Evolutionary conservation across 305 asterid species (phyloP).

Genomic region (Plantago coronopus): DNA sequence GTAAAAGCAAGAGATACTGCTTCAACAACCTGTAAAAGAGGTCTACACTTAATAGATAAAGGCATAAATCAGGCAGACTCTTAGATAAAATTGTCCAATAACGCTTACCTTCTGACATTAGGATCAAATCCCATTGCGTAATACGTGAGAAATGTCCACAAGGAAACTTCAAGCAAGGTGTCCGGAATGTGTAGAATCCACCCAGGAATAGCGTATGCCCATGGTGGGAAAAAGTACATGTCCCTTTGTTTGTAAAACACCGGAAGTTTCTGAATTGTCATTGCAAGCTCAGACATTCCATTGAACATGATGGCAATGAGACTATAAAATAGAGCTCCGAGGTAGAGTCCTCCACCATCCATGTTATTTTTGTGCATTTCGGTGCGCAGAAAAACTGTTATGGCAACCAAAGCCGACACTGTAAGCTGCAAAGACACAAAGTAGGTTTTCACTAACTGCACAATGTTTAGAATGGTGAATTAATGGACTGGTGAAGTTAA

Average conservation of each 20-base stretch:
- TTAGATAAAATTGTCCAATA: neutral
- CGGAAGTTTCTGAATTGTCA: conserved; percentile 69
- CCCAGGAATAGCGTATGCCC: conserved; percentile 90
- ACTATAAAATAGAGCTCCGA: conserved; percentile 80
- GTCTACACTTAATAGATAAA: neutral
- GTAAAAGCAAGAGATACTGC: conserved; percentile 45
- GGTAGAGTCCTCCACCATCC: conserved; percentile 72
- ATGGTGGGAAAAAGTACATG: conserved; percentile 76
- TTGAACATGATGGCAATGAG: conserved; percentile 84
- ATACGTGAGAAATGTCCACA: conserved; percentile 77
- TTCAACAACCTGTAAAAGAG: conserved; percentile 42
- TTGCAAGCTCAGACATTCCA: conserved; percentile 85
- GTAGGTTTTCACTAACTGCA: no score
- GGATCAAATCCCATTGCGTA: conserved; percentile 95
- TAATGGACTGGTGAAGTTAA: no score
- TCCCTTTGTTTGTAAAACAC: conserved; percentile 88
- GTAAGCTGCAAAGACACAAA: no score
- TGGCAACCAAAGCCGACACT: conserved; percentile 72
- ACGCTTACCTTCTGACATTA: conserved; percentile 46
- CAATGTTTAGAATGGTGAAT: no score
- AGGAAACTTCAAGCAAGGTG: no score
- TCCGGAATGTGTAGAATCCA: no score
- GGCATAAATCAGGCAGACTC: no score
- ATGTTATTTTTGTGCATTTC: conserved; percentile 55
- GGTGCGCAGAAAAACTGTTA: conserved; percentile 85